phyloP scores from a whole-genome alignment of 2,329 filamentous ascomycete species.

The Penicillium glabrum region DNA sequence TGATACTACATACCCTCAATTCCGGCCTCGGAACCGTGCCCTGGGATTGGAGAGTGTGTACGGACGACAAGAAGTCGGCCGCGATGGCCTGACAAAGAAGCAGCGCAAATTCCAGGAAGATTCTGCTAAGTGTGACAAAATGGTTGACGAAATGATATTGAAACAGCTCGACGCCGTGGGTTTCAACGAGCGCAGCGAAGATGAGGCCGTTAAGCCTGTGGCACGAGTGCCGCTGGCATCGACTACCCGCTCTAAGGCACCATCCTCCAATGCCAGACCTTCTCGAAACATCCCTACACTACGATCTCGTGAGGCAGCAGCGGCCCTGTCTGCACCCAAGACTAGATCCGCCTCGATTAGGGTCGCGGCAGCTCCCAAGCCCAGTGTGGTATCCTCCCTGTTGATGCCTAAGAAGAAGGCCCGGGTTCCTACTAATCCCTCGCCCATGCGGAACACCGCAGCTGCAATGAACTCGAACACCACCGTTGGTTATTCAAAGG shows the following conservation, averaged over 20 bases:
- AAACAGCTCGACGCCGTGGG: slow-evolving; percentile 64
- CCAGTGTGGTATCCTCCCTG: slow-evolving; percentile 34
- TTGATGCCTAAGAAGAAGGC: slow-evolving; percentile 44
- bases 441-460: slow-evolving; percentile 58
- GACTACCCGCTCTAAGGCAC: slow-evolving; percentile 25
- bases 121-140: slow-evolving; percentile 60
- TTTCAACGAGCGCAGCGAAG: slow-evolving; percentile 60
- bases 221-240: slow-evolving; percentile 18
- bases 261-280: slow-evolving; percentile 22
- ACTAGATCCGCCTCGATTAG: slow-evolving; percentile 34
- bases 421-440: slow-evolving; percentile 49
- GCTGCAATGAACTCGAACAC: slow-evolving; percentile 71
- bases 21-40: slow-evolving; percentile 55
- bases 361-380: slow-evolving; percentile 33
- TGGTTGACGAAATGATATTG: slow-evolving; percentile 67
- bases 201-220: slow-evolving; percentile 38
- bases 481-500: slow-evolving; percentile 83
- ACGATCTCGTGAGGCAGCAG: slow-evolving; percentile 42
- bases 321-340: slow-evolving; percentile 36
- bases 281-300: slow-evolving; percentile 38
- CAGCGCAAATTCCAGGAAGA: slow-evolving; percentile 69
- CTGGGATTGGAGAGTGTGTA: slow-evolving; percentile 54
- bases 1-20: slow-evolving; percentile 53
- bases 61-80: slow-evolving; percentile 46
- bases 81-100: slow-evolving; percentile 63